Base-by-base conservation (phyloP, 2,329 filamentous ascomycete genomes). In the Pyrenophora teres region DNA sequence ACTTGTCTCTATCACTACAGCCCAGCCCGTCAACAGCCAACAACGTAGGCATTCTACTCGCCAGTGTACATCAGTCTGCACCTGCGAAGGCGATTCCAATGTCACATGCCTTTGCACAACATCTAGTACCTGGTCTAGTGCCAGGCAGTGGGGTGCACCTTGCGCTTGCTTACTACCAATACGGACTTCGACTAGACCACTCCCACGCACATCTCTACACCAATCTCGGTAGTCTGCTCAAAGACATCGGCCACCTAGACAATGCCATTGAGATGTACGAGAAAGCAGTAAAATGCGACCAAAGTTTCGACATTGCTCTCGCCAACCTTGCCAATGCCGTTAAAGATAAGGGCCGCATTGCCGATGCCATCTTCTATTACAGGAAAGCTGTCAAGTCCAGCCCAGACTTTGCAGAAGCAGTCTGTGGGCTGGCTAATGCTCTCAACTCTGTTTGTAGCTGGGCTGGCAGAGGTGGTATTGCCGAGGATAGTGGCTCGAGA, bases 21-120 rank as follows among this genome's bases (percentile, higher is more conserved):
- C 92, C 94, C 40, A 97, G 94, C 65, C 94, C 94, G 2, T 99
- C 94, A 0, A 99, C 94, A 0, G 94, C 94, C 0, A 99, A 99
- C 71, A 99, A 99, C 70, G 92, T 99, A 10, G 94, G 94, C 3
- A 99, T 99, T 48, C 80, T 99, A 23, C 84, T 99, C n/a, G 94
- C 94, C 4, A 90, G 94, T 50, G 89, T 97, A 16, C 94, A 96
- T 68, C 92, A 96, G 63, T 80, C 79, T 21, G 66, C 73, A 6
- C 75, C 76, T 3, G 74, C 76, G 7, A 79, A 77, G 40, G 61
- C 70, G 53, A 73, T 55, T 66, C 71, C 77, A 7, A 74, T 76
- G 19, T 73, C 75, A 57, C 70, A 72, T 40, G 54, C 62, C 5
- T 62, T 64, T n/a, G 60, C 51, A 19, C 71, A 74, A 41, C 62